Evolutionary conservation across 805 yeast species (phyloP).

Genomic region (Cyberlindnera euphorbiae): DNA sequence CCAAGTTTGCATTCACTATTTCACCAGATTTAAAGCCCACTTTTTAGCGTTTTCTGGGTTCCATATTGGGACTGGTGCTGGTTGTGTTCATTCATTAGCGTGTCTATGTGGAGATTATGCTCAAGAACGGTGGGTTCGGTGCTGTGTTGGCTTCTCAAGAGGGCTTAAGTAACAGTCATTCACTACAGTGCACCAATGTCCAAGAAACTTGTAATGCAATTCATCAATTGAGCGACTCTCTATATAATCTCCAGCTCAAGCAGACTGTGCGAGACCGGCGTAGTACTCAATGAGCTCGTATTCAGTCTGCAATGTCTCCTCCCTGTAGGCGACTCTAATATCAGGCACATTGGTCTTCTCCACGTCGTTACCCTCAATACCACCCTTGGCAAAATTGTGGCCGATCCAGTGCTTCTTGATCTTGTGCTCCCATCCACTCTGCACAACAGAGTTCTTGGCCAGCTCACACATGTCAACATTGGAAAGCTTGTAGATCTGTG

Average conservation of each 20-base stretch:
- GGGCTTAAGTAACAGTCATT: too few species aligned
- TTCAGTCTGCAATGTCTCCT: constrained; percentile 72
- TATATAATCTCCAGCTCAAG: neutral
- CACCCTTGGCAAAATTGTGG: constrained; percentile 48
- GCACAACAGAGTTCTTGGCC: constrained; percentile 87
- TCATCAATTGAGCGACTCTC: too few species aligned
- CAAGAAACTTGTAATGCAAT: too few species aligned
- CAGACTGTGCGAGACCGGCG: constrained; percentile 24
- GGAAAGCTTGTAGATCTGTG: constrained; percentile 91
- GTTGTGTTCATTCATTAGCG: too few species aligned
- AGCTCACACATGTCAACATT: constrained; percentile 97
- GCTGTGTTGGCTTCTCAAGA: too few species aligned
- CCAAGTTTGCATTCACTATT: too few species aligned
- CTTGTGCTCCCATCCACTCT: constrained; percentile 88
- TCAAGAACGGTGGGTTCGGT: too few species aligned
- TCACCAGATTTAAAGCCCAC: too few species aligned
- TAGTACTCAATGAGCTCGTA: constrained; percentile 63
- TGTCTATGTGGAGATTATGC: too few species aligned
- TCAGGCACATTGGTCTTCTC: constrained; percentile 95
- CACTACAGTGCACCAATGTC: too few species aligned
- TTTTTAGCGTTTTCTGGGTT: too few species aligned
- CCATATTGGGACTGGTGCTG: too few species aligned
- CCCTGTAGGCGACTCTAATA: constrained; percentile 77
- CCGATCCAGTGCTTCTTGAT: constrained; percentile 95
- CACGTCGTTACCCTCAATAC: constrained; percentile 79